phyloP scores from a whole-genome alignment of 2,329 filamentous ascomycete species.

The Pseudogymnoascus sp. region DNA sequence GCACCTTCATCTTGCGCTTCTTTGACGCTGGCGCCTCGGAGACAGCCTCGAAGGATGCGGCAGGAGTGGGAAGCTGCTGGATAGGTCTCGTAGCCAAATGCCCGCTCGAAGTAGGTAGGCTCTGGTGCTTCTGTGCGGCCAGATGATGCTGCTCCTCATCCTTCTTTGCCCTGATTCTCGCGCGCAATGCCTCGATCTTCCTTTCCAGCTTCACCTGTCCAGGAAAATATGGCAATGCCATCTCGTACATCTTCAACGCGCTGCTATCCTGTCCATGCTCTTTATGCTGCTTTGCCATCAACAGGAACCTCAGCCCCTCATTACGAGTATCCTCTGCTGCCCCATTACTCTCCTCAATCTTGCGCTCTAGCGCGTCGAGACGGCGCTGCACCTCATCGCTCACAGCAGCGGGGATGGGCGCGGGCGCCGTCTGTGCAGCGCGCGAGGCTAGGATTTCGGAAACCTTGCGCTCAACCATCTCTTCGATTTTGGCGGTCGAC shows the following conservation, averaged over 20 bases:
- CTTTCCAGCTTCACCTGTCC: constrained; percentile 67
- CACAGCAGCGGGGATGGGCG: constrained; percentile 40
- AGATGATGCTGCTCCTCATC: constrained; percentile 20
- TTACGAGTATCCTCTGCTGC: constrained; percentile 63
- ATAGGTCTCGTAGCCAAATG: constrained; percentile 19
- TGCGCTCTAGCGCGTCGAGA: constrained; percentile 74
- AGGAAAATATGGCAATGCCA: constrained; percentile 78
- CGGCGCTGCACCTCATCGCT: constrained; percentile 73
- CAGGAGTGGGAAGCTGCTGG: constrained; percentile 18
- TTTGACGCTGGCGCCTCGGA: constrained; percentile 15
- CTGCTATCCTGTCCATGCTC: constrained; percentile 70
- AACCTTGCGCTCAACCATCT: constrained; percentile 86
- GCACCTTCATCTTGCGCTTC: constrained; percentile 22
- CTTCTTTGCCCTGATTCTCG: constrained; percentile 38
- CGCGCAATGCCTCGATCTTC: constrained; percentile 58
- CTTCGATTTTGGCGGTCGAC: constrained; percentile 71
- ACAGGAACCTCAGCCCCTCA: constrained; percentile 73
- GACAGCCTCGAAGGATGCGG: constrained; percentile 20
- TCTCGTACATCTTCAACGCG: constrained; percentile 77
- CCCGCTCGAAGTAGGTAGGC: constrained; percentile 13
- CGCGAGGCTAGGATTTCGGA: constrained; percentile 80
- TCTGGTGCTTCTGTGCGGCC: constrained; percentile 8
- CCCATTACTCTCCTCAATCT: constrained; percentile 64
- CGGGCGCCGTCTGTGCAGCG: constrained; percentile 46
- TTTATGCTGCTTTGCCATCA: constrained; percentile 90